Conservation (phyloP, 768 basidiomycete species). For the Tulasnella sp. region DNA sequence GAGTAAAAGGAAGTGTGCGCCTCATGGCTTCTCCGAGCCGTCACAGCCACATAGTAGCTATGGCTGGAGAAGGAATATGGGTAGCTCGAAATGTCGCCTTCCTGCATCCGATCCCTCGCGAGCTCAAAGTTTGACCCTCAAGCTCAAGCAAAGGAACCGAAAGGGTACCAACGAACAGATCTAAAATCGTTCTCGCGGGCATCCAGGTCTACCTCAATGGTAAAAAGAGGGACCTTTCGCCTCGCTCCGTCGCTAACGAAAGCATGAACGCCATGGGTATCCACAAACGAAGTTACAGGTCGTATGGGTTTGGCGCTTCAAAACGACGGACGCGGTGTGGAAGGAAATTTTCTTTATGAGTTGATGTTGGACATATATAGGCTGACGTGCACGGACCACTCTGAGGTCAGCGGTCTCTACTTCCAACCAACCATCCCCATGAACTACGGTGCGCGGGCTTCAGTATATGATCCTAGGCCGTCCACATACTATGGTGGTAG, state of each 20-base stretch:
- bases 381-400: conserved; percentile 7
- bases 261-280: conserved; percentile 13
- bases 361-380: conserved; percentile 4
- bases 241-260: conserved; percentile 16
- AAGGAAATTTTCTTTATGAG: background rate
- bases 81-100: background rate
- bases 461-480: background rate
- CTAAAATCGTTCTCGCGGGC: conserved; percentile 13
- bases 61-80: conserved; percentile 16
- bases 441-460: conserved; percentile 5
- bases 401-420: background rate
- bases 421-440: background rate
- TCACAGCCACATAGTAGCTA: conserved; percentile 14
- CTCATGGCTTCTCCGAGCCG: conserved; percentile 16
- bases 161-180: conserved; percentile 1
- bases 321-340: conserved; percentile 12
- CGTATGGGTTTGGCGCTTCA: conserved; percentile 4
- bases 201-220: background rate
- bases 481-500: background rate
- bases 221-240: background rate
- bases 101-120: background rate
- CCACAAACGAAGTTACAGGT: too few species aligned
- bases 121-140: background rate
- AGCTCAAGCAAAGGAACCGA: background rate
- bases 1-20: conserved; percentile 1